Evolutionary conservation across 345 rosid genomes (phyloP), one percentile per base, ranked within the genome.

Genomic region (Linum lewisii): DNA sequence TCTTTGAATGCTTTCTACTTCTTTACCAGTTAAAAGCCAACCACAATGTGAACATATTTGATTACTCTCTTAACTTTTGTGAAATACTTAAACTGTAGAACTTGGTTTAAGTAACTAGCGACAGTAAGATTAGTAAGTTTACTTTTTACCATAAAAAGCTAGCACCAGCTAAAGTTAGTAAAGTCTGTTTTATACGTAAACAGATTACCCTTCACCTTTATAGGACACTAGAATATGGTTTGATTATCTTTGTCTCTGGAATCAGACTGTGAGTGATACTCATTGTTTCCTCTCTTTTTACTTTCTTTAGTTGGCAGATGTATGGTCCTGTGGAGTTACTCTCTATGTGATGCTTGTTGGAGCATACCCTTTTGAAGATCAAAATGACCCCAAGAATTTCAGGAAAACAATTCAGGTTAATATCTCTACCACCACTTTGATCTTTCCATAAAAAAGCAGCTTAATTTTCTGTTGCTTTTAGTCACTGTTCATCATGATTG

Each of bases 281-380:
- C 15, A 1, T 11, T 34, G 38, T 11, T 34, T 2, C 2, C 3
- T 5, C 9, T 52, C 13, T 52, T 52, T 24, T 24, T n/a, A 10
- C 24, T n/a, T 21, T 52, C 15, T 52, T 8, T 24, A 52, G 56
- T 52, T 52, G 24, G 56, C 56, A 52, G 56, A 52, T 52, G 56
- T 52, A 21, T 52, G 56, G 56, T 52, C 56, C 3, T 52, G 56
- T 52, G 56, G 56, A 21, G 56, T 52, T 24, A 52, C 56, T 52
- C 25, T 52, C 15, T 52, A 52, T 52, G 56, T 52, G 25, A 52
- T 52, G 56, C 56, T 52, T 21, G 56, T 52, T 8, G 56, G 56
- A 52, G 56, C 56, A 52, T 52, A 52, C 56, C 56, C 56, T 52
- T 52, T 52, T 52, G 56, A 52, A 52, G 56, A 52, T 24, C 56